Base-by-base conservation (phyloP, 1,139 yeast species). In the Kodamaea alishanica region DNA sequence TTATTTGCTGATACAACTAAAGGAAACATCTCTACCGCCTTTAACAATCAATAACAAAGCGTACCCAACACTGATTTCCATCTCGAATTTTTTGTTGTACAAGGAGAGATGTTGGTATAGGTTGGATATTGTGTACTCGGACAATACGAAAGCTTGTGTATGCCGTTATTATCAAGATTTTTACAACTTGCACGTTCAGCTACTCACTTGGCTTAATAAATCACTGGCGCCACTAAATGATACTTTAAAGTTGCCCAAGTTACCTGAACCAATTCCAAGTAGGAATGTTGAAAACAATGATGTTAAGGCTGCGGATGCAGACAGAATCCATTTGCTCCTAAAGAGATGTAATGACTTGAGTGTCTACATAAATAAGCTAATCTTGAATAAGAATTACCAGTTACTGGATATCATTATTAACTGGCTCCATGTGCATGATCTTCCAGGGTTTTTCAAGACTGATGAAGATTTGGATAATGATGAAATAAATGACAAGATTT, bases 121-220 rank as follows among this genome's bases (percentile, higher is more conserved):
- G 32, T 51, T 71, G 26, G 76, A 70, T 43, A 50, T 70, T 9
- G 56, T 52, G 22, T 61, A 59, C 41, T 57, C 65, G 11, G 63
- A 66, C 43, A 55, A 58, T 29, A 58, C 65, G 26, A 58, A 52
- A 27, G 44, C 57, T 32, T 62, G 56, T 39, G 44, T 68, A 12
- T 61, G 70, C 36, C 60, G 73, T 31, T 67, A 61, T 47, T 70
- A 70, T 48, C 73, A 68, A 50, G 73, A 70, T 42, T 70, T 70
- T 41, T 70, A 70, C 48, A 61, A 67, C 37, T 55, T 70, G 30
- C 75, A 70, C 47, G 56, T 61, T 20, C 38, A 51, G 28, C 47
- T 64, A 32, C 49, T 56, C 30, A 50, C 47, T 6, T 49, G 61
- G 33, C 42, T 56, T 32, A 51, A 50, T 40, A 33, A 45, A 31